phyloP scores from a whole-genome alignment of 2,329 filamentous ascomycete species.

The Fusarium xyrophilum region DNA sequence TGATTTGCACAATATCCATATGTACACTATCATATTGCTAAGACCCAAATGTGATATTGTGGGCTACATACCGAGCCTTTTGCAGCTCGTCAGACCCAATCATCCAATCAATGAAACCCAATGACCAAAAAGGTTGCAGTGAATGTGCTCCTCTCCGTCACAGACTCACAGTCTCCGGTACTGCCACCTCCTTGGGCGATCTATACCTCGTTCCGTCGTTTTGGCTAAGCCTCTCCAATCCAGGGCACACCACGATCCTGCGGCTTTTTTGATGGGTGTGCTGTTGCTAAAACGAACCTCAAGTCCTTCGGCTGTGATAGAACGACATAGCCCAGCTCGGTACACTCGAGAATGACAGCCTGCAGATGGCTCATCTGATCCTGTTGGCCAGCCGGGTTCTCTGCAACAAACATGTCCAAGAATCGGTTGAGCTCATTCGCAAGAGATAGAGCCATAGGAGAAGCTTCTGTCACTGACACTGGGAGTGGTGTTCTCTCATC shows the following conservation, averaged over 20 bases:
- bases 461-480: conserved; percentile 40
- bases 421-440: conserved; percentile 46
- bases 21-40: not conserved
- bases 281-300: conserved; percentile 39
- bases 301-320: conserved; percentile 54
- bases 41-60: not conserved
- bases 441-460: conserved; percentile 45
- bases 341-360: conserved; percentile 50
- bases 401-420: conserved; percentile 45
- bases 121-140: not conserved
- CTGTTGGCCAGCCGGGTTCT: conserved; percentile 36
- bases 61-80: not conserved
- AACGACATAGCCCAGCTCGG: conserved; percentile 51
- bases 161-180: conserved; percentile 19
- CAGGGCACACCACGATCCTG: conserved; percentile 41
- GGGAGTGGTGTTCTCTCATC: conserved; percentile 47
- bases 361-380: conserved; percentile 50
- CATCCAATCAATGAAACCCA: not conserved
- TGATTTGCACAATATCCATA: conserved; percentile 2
- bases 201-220: conserved; percentile 37
- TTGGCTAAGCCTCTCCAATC: conserved; percentile 41
- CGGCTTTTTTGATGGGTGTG: not conserved
- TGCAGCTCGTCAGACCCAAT: not conserved
- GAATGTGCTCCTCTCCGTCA: not conserved
- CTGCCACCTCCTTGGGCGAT: conserved; percentile 35